Evolutionary conservation across 1,284 basidiomycete genomes (phyloP).

Genomic region (Erythrobasidium hasegawianum): DNA sequence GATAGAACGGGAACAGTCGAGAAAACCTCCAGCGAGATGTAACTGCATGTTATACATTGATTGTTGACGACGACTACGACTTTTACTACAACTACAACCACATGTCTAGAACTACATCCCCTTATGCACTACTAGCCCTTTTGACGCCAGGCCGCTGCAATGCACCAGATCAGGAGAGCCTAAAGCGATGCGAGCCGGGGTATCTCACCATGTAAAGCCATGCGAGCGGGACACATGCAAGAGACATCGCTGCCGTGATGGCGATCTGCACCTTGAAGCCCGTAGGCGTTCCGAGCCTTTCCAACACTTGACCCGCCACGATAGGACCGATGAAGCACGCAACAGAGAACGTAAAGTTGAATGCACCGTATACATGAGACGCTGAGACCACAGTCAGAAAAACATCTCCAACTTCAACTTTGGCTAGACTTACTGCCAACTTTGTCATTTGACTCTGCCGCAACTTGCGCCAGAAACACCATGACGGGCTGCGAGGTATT

Average conservation of each 20-base stretch:
- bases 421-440: constrained; percentile 14
- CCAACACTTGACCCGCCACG: constrained; percentile 27
- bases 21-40: background rate
- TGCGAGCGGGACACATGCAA: constrained; percentile 24
- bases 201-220: constrained; percentile 27
- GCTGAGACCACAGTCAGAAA: no score
- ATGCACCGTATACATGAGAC: constrained; percentile 26
- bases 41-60: background rate
- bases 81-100: no score
- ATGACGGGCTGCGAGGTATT: constrained; percentile 16
- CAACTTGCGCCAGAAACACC: constrained; percentile 25
- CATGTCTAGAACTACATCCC: no score
- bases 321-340: constrained; percentile 31
- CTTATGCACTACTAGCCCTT: no score
- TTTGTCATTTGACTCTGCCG: constrained; percentile 13
- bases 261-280: constrained; percentile 31
- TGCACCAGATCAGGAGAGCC: no score
- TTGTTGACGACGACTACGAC: no score
- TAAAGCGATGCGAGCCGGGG: no score
- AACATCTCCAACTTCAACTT: no score
- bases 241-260: constrained; percentile 8
- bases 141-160: no score
- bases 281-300: constrained; percentile 13
- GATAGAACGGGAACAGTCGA: constrained; percentile 1
- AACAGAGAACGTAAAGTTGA: constrained; percentile 29